These are phyloP conservation scores for Claviceps arundinis DNA, from an alignment of 2,329 filamentous ascomycete genomes.

Conservation along the genomic window DNA sequence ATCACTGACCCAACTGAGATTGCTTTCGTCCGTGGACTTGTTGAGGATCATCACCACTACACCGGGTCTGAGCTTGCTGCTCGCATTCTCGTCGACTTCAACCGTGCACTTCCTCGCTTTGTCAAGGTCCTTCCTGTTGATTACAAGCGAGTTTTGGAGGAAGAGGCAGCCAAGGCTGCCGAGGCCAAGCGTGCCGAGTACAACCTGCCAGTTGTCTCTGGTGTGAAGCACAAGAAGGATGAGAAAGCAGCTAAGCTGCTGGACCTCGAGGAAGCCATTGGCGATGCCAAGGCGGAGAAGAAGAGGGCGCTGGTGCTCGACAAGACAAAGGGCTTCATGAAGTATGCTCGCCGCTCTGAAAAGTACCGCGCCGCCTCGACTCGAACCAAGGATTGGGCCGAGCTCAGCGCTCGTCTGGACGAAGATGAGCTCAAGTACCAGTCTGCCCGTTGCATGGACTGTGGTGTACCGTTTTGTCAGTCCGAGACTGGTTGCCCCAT, in stretches of 20 bases:
- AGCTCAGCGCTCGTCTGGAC: constrained; percentile 73
- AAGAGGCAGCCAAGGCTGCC: constrained; percentile 74
- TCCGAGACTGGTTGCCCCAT: constrained; percentile 93
- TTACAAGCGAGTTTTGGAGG: constrained; percentile 84
- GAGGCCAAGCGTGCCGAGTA: constrained; percentile 77
- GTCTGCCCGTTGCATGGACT: constrained; percentile 95
- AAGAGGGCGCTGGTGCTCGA: constrained; percentile 85
- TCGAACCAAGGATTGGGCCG: constrained; percentile 83
- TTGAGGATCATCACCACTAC: constrained; percentile 96
- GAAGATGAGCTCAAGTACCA: constrained; percentile 97
- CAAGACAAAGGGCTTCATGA: constrained; percentile 96
- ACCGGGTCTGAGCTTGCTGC: constrained; percentile 91
- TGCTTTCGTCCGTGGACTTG: constrained; percentile 76
- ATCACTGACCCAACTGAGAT: constrained; percentile 81
- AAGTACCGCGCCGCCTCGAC: constrained; percentile 82
- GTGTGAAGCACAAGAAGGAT: constrained; percentile 48
- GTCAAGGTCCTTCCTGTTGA: constrained; percentile 89
- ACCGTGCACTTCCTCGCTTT: constrained; percentile 75
- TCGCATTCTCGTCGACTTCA: constrained; percentile 90
- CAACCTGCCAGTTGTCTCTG: constrained; percentile 63
- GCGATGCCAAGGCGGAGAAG: constrained; percentile 75
- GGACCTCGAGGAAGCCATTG: constrained; percentile 87
- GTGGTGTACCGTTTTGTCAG: constrained; percentile 95
- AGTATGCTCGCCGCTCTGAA: constrained; percentile 82
- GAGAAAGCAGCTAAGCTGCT: constrained; percentile 56